These are phyloP conservation scores for Dactylellina haptotyla DNA, from an alignment of 2,329 filamentous ascomycete genomes.

Conservation along the genomic window DNA sequence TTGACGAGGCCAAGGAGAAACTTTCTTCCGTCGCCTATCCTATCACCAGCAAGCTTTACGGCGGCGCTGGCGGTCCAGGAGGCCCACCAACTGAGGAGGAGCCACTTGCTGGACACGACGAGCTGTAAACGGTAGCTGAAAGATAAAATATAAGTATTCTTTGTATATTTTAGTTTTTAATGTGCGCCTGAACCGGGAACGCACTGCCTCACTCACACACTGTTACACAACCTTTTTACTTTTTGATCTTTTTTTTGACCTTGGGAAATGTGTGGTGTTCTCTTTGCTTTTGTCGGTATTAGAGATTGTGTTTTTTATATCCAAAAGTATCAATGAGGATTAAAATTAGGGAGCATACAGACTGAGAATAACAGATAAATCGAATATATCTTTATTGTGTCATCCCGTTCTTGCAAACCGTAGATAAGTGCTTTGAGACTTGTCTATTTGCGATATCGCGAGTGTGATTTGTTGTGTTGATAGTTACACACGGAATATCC, in stretches of 20 bases:
- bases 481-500: no score
- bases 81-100: conserved; percentile 70
- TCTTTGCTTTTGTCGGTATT: conserved; percentile 14
- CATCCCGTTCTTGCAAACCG: no score
- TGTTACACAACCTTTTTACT: not conserved
- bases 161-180: conserved; percentile 45
- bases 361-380: no score
- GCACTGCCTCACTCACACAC: not conserved
- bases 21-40: conserved; percentile 95
- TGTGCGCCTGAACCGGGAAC: not conserved
- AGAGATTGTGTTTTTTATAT: conserved; percentile 28
- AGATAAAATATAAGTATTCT: conserved; percentile 30
- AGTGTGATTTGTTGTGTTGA: no score
- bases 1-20: conserved; percentile 99
- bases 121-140: conserved; percentile 71
- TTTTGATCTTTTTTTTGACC: conserved; percentile 8
- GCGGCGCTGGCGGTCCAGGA: conserved; percentile 72
- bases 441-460: no score
- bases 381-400: no score
- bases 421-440: no score
- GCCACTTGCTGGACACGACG: conserved; percentile 76
- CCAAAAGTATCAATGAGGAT: conserved; percentile 30
- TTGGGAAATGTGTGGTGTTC: conserved; percentile 17
- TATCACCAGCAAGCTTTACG: conserved; percentile 98
- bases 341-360: conserved; percentile 20